Evolutionary conservation across 192 early-diverging fungal genomes (phyloP), one percentile per base, ranked within the genome.

Genomic region (Dimargaris cristalligena): DNA sequence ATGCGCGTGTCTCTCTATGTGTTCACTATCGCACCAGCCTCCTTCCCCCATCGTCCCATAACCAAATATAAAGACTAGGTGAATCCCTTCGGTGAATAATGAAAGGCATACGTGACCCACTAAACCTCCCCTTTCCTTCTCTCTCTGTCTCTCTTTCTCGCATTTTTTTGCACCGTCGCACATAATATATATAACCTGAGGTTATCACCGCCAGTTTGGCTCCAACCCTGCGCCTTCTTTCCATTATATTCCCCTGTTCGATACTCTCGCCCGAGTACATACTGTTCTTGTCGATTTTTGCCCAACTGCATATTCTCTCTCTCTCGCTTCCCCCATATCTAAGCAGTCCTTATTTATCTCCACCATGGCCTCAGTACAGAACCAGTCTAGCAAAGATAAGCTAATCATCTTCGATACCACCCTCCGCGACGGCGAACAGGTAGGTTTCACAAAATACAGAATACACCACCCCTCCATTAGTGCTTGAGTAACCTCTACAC

Each of bases 391-490:
- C 50, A 76, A 87, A 67, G 73, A 87, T 26, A 89, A 87, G 69
- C 77, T 95, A 4, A 88, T 94, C 62, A 82, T 97, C 61, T 95
- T 95, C 64, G 92, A 97, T 67, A 97, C 94, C 6, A 91, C 91
- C 44, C 85, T 97, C 28, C 83, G 94, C 62, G 94, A 97, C 66
- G 94, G 94, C 52, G 94, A 97, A 69, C 92, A 89, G 80, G 86
- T 85, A 73, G 23, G 44, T n/a, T n/a, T n/a, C n/a, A 34, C 44
- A 31, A 16, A n/a, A 52, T n/a, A 30, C 25, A 11, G 4, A 59
- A n/a, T 4, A 13, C 30, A 28, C 55, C 13, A 22, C 11, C 26
- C 45, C 25, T 18, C 32, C 1, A 26, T 23, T 16, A 33, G 33
- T 57, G 10, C 34, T 10, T 45, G 2, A 49, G 35, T 50, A 0